phyloP scores from a whole-genome alignment of 179 eudicot species.

The Silene vulgaris region DNA sequence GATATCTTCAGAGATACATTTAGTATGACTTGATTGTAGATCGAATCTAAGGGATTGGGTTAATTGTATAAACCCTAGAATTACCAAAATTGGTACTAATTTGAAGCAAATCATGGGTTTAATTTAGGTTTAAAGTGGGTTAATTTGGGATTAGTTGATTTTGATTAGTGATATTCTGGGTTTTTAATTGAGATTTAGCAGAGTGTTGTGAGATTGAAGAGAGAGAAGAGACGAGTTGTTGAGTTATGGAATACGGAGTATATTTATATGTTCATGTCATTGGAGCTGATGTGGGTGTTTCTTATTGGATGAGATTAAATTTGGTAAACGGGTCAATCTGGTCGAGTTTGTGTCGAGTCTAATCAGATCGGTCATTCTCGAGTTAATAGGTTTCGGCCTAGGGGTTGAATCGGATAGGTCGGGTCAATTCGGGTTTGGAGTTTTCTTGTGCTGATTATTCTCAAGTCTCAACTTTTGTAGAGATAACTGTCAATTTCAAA shows the following conservation, averaged over 20 bases:
- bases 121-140: background rate
- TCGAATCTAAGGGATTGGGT: constrained; percentile 55
- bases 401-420: too few species aligned
- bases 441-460: too few species aligned
- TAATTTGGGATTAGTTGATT: background rate
- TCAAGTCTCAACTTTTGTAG: too few species aligned
- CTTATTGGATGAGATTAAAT: constrained; percentile 20
- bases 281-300: constrained; percentile 15
- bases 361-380: too few species aligned
- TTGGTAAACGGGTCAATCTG: too few species aligned
- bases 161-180: constrained; percentile 20
- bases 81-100: constrained; percentile 15
- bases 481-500: too few species aligned
- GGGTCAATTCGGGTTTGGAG: too few species aligned
- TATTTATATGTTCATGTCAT: background rate
- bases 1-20: constrained; percentile 82
- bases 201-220: background rate
- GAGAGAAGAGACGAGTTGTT: background rate
- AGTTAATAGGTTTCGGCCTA: too few species aligned
- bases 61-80: constrained; percentile 32
- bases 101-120: background rate
- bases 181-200: background rate
- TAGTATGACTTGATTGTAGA: constrained; percentile 68
- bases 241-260: too few species aligned
- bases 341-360: too few species aligned